Base-by-base conservation (phyloP, 108 stramenopile species). In the Fistulifera pelliculosa region DNA sequence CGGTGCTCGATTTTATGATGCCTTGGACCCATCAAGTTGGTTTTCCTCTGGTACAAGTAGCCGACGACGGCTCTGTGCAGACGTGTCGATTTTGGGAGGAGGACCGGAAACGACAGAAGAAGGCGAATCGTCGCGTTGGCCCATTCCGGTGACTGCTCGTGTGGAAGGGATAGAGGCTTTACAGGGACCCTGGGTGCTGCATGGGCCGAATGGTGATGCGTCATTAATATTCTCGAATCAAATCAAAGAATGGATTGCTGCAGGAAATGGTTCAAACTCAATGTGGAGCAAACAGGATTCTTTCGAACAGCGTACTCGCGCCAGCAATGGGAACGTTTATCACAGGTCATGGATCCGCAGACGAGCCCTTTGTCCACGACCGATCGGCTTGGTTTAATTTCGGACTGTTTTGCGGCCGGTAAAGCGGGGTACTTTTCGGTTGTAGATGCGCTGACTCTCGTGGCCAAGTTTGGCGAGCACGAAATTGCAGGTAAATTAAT, bases 21-120 rank as follows among this genome's bases (percentile, higher is more conserved):
- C 55, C 41, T 1, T 77, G 68, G 71, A 77, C 76, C 1, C 16
- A 24, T 0, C 23, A 62, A 41, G 75, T 65, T 41, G 83, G 83
- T 8, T 78, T 70, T 53, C 83, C 83, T 1, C 38, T 80, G 6
- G 26, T 80, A n/a, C 38, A 38, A n/a, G 27, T 80, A 18, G 35
- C 49, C 0, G 50, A 67, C 21, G 66, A 68, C 35, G 76, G 55
- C 10, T 38, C n/a, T 4, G 14, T 52, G 2, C 21, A 52, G 17
- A 51, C n/a, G 16, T 60, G 15, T 25, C 42, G 2, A 23, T 27
- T 35, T 19, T 51, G 51, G 51, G 15, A 24, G 21, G 16, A 7
- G 49, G n/a, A 17, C 42, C 38, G 22, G 50, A 22, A 24, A 22
- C 6, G 22, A 6, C n/a, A 6, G n/a, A 26, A 26, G 31, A 35